Conservation (phyloP, 2,329 filamentous ascomycete genomes). For the Hypomyces rosellus region DNA sequence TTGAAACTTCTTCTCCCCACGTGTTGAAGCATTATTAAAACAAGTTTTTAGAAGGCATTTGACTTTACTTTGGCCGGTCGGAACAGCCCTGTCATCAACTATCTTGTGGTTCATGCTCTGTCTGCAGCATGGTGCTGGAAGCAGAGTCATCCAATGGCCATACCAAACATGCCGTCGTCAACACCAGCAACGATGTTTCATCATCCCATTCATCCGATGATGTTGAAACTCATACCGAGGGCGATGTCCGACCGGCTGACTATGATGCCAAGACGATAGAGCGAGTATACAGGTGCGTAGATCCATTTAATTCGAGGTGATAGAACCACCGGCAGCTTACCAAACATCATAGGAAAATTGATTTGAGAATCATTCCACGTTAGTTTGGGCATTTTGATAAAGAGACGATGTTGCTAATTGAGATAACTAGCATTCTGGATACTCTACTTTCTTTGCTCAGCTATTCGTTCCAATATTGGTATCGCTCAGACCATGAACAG, state of each 20-base stretch:
- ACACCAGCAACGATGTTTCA: neutral
- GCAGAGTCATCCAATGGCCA: conserved; percentile 7
- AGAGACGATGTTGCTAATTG: neutral
- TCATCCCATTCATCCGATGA: conserved; percentile 1
- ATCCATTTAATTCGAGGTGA: conserved; percentile 4
- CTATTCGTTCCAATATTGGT: conserved; percentile 85
- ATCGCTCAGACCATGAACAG: conserved; percentile 93
- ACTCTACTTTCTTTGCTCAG: conserved; percentile 87
- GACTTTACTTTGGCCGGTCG: conserved; percentile 7
- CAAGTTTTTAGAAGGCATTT: neutral
- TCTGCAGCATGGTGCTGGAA: conserved; percentile 2
- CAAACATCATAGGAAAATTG: conserved; percentile 39
- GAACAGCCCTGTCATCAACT: conserved; percentile 4
- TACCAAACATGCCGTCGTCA: conserved; percentile 3
- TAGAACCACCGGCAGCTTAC: neutral
- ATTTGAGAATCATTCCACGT: conserved; percentile 55
- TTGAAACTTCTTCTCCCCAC: neutral
- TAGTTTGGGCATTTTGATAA: conserved; percentile 14
- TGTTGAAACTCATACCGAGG: conserved; percentile 21
- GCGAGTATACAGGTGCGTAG: conserved; percentile 41
- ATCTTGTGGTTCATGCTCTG: neutral
- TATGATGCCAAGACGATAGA: conserved; percentile 49
- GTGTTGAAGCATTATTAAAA: too few species aligned
- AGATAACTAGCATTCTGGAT: conserved; percentile 65
- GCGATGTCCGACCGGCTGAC: conserved; percentile 28